phyloP scores from a whole-genome alignment of 208 protist genomes.

The Herpetomonas tarakana region DNA sequence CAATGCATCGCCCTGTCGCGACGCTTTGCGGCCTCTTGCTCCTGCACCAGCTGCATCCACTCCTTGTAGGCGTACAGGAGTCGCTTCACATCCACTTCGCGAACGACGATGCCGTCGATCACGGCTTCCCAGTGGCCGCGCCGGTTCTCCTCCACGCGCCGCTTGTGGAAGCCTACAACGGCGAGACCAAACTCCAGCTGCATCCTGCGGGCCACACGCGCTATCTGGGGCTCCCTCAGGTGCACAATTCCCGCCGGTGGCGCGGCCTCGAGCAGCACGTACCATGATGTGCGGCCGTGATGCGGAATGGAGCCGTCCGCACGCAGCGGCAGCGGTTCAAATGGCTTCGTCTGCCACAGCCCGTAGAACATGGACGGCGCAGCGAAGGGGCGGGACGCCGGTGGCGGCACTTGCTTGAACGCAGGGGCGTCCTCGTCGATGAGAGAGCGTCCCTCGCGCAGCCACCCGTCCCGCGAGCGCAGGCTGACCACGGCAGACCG shows the following conservation, averaged over 20 bases:
- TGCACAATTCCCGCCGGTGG: constrained; percentile 62
- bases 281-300: constrained; percentile 82
- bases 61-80: constrained; percentile 79
- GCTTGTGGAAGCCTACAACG: constrained; percentile 70
- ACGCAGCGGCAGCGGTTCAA: constrained; percentile 65
- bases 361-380: constrained; percentile 69
- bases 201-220: constrained; percentile 80
- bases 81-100: constrained; percentile 30
- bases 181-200: constrained; percentile 70
- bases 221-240: constrained; percentile 69
- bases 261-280: constrained; percentile 61
- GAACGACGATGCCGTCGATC: constrained; percentile 83
- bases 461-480: constrained; percentile 84
- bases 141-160: constrained; percentile 61
- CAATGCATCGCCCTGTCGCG: constrained; percentile 75
- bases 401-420: constrained; percentile 81
- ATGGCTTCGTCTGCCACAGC: constrained; percentile 83
- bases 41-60: constrained; percentile 73
- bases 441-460: constrained; percentile 77
- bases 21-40: constrained; percentile 78
- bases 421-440: constrained; percentile 45
- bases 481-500: constrained; percentile 76
- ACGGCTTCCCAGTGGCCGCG: constrained; percentile 75
- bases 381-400: constrained; percentile 81
- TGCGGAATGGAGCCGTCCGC: constrained; percentile 58